These are phyloP conservation scores for Botryotinia calthae DNA, from an alignment of 2,329 filamentous ascomycete genomes.

Conservation along the genomic window DNA sequence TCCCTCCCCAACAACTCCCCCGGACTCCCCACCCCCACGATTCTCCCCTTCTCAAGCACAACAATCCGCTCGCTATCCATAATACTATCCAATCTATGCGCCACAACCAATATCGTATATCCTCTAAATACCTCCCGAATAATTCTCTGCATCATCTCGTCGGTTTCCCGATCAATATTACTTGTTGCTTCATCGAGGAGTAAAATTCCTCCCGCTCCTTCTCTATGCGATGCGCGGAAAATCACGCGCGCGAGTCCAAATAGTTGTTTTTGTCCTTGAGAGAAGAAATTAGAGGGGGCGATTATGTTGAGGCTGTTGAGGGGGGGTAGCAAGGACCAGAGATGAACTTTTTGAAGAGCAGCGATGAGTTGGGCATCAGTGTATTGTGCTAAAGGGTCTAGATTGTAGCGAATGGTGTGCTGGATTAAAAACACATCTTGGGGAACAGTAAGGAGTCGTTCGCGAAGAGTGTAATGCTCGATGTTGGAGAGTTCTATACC, in stretches of 20 bases:
- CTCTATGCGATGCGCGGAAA: not conserved
- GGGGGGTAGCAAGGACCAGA: not conserved
- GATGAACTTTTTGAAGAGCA: not conserved
- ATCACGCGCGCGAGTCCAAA: not conserved
- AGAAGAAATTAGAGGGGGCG: not conserved
- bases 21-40: constrained; percentile 21
- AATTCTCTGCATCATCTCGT: constrained; percentile 53
- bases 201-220: not conserved
- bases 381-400: not conserved
- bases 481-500: not conserved
- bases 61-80: constrained; percentile 50
- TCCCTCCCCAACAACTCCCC: not conserved
- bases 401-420: not conserved
- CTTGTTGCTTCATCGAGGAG: not conserved
- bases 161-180: constrained; percentile 43
- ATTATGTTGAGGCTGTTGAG: not conserved
- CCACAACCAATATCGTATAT: constrained; percentile 50
- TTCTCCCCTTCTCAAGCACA: constrained; percentile 46
- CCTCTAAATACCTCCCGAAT: constrained; percentile 51
- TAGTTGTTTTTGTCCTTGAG: not conserved
- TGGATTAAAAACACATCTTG: not conserved
- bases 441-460: not conserved
- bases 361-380: not conserved
- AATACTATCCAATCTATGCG: constrained; percentile 44
- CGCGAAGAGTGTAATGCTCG: not conserved